Evolutionary conservation across 129 eudicot genomes (phyloP).

Genomic region (Sambucus nigra): DNA sequence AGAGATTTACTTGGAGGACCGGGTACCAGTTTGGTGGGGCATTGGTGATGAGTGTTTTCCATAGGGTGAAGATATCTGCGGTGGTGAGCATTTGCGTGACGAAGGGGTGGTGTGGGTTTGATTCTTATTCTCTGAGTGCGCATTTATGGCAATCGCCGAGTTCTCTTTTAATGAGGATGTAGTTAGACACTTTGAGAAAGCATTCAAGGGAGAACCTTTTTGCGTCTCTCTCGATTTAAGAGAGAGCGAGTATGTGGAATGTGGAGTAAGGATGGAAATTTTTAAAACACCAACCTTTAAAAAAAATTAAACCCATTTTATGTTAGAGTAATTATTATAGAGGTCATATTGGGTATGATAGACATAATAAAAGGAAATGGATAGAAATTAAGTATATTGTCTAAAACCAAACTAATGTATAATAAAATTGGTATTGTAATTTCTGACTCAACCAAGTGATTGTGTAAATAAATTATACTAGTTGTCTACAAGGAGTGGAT

Average conservation of each 20-base stretch:
- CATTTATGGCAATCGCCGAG: constrained; percentile 30
- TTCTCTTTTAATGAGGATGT: constrained; percentile 35
- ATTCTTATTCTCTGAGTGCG: constrained; percentile 26
- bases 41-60: constrained; percentile 6
- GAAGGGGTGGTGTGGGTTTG: constrained; percentile 27
- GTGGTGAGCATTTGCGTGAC: constrained; percentile 41
- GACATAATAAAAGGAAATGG: too few species aligned
- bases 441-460: too few species aligned
- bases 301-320: too few species aligned
- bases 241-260: not conserved
- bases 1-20: constrained; percentile 26
- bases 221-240: not conserved
- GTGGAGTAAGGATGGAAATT: not conserved
- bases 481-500: too few species aligned
- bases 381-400: too few species aligned
- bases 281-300: too few species aligned
- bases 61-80: constrained; percentile 37
- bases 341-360: too few species aligned
- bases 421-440: too few species aligned
- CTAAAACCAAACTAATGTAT: too few species aligned
- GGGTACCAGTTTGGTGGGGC: constrained; percentile 35
- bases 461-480: too few species aligned
- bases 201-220: not conserved
- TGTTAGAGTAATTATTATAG: too few species aligned
- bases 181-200: constrained; percentile 28